Base-by-base conservation (phyloP, 345 rosid genomes). In the Odontarrhena argentea region DNA sequence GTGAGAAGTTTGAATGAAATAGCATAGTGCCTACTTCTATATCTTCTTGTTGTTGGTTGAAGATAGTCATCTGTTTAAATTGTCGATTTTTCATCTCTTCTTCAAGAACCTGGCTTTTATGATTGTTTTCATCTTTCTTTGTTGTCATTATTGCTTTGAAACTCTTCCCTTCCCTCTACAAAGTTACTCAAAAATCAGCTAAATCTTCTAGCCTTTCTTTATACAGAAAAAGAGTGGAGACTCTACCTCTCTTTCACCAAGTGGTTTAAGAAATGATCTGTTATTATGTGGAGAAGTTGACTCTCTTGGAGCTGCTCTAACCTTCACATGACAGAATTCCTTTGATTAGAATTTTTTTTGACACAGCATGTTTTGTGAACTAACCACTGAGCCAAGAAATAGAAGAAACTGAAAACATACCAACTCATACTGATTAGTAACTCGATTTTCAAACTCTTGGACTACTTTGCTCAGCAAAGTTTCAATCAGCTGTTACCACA, bases 361-460 rank as follows among this genome's bases (percentile, higher is more conserved):
- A 44, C 45, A 63, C 52, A 35, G 6, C 46, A 47, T 37, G 34
- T 69, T 66, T n/a, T 12, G 52, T 56, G 57, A 68, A 69, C 15
- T 55, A 26, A 34, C 41, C 38, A 58, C 15, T 49, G 65, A 42
- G 38, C 13, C 22, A 45, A 52, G 57, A 44, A 55, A 38, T 10
- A 9, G 25, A 66, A 67, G 68, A 43, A 59, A 55, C 45, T 18
- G 59, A 63, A 46, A 56, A 76, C 81, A 45, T 80, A 91, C 97
- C 92, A 68, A 63, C 37, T 79, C 86, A 76, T 49, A 54, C 67
- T 88, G 96, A 78, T 77, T 84, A 58, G 84, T 76, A 59, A 94
- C 81, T 52, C 97, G 89, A 52, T 80, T 79, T 79, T 91, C 97
- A 76, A 91, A 91, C 83, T 85, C 99, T 76, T 94, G 76, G 15